Percentiles rank a stretch among this genome's conserved stretches.
phyloP scores from a whole-genome alignment of 2,329 filamentous ascomycete species.

The Byssoonygena ceratinophila region DNA sequence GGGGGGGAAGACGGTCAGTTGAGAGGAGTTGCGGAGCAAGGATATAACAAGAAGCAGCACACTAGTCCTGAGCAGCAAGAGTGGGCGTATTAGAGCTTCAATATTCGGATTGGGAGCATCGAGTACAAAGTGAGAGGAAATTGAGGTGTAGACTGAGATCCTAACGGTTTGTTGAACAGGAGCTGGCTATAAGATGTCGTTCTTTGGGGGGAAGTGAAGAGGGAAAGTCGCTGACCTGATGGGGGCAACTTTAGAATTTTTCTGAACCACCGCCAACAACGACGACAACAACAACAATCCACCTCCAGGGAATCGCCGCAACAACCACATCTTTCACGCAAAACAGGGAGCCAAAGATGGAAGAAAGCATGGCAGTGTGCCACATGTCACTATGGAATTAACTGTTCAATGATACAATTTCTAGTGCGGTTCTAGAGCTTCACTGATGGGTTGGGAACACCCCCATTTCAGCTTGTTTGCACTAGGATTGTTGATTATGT shows the following conservation, averaged over 20 bases:
- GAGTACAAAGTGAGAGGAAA: not conserved
- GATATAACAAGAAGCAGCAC: slow-evolving; percentile 1
- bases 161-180: not conserved
- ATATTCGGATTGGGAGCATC: not conserved
- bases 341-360: not conserved
- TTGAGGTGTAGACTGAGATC: not conserved
- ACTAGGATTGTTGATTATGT: no score
- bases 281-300: not conserved
- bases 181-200: not conserved
- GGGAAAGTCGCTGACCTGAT: not conserved
- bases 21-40: slow-evolving; percentile 9
- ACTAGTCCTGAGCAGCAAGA: not conserved
- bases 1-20: not conserved
- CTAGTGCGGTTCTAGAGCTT: not conserved
- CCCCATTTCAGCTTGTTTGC: no score
- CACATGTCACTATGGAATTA: no score
- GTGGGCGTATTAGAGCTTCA: not conserved
- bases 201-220: no score
- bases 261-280: slow-evolving; percentile 9
- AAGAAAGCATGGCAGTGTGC: not conserved
- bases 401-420: no score
- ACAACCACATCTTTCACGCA: not conserved
- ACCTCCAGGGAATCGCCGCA: not conserved
- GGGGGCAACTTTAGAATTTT: slow-evolving; percentile 10
- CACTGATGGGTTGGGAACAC: not conserved